A percentile compares a stretch with the other conserved stretches of the same genome.
Conservation (phyloP, 768 basidiomycete genomes). For the Mycena olivaceomarginata region DNA sequence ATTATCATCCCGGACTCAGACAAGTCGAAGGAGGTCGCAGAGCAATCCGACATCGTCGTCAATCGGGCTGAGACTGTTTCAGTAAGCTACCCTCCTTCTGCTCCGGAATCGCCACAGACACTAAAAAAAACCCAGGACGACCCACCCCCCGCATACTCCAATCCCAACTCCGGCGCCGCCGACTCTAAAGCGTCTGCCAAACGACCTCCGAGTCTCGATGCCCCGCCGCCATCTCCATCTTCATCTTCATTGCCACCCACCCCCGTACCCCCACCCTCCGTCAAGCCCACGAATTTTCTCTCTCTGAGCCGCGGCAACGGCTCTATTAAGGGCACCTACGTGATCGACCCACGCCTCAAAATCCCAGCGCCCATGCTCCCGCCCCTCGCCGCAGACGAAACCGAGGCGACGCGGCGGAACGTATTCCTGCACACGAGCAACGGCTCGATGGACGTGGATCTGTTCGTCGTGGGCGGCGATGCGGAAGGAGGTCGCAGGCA, state of each 20-base stretch:
- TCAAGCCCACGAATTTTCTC: conserved; percentile 58
- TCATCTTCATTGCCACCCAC: not conserved
- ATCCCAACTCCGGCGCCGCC: not conserved
- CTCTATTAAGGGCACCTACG: conserved; percentile 59
- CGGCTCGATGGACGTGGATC: conserved; percentile 60
- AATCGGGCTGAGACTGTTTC: conserved; percentile 19
- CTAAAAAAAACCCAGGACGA: conserved; percentile 21
- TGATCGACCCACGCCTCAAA: conserved; percentile 63
- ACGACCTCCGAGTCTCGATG: too few relatives aligned
- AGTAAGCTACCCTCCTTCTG: not conserved
- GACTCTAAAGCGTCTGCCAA: too few relatives aligned
- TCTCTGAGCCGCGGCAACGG: conserved; percentile 53
- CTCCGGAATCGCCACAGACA: too few relatives aligned
- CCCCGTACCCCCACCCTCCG: not conserved
- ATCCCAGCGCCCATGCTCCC: conserved; percentile 63
- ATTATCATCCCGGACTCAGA: conserved; percentile 30
- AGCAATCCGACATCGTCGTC: conserved; percentile 18
- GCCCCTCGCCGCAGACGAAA: conserved; percentile 57
- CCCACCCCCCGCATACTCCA: conserved; percentile 36
- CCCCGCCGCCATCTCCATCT: too few relatives aligned
- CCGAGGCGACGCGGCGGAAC: conserved; percentile 62
- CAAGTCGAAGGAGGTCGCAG: conserved; percentile 9
- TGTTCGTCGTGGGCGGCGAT: conserved; percentile 56
- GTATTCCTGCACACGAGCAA: conserved; percentile 56
- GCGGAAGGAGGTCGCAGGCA: conserved; percentile 19